Percentiles rank a stretch among this genome's conserved stretches.
phyloP scores from a whole-genome alignment of 495 filamentous ascomycete genomes.

The Lasiosphaeria ovina region DNA sequence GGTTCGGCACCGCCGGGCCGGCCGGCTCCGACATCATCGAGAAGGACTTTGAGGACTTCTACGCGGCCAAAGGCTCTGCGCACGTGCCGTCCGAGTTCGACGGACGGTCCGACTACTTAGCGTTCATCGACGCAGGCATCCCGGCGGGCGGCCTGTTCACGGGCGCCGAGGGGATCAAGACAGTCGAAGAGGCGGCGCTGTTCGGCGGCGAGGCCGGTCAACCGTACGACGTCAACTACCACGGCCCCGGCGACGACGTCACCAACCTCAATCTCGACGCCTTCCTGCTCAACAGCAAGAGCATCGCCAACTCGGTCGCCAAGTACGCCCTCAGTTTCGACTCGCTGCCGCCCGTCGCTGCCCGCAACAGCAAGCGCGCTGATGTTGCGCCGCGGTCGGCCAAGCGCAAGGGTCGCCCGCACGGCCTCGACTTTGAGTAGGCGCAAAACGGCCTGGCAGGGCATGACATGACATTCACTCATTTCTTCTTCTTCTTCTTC shows the following conservation, averaged over 20 bases:
- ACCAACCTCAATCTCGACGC: slow-evolving; percentile 59
- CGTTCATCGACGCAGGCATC: slow-evolving; percentile 63
- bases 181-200: slow-evolving; percentile 50
- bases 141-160: slow-evolving; percentile 67
- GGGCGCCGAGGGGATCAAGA: slow-evolving; percentile 67
- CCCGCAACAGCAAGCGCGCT: no score
- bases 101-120: slow-evolving; percentile 67
- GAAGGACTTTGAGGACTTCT: slow-evolving; percentile 62
- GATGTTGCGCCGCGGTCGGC: no score
- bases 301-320: slow-evolving; percentile 62
- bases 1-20: slow-evolving; percentile 62
- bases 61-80: slow-evolving; percentile 38
- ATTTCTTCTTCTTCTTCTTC: no score
- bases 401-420: no score
- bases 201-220: slow-evolving; percentile 63
- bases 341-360: slow-evolving; percentile 11
- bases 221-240: slow-evolving; percentile 63
- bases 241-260: slow-evolving; percentile 55
- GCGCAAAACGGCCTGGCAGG: no score
- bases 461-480: no score
- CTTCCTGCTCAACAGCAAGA: slow-evolving; percentile 59
- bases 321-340: slow-evolving; percentile 55
- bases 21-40: slow-evolving; percentile 63
- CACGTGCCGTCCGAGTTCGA: slow-evolving; percentile 55
- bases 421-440: no score